These are phyloP conservation scores for Lentinula sp. DNA, from an alignment of 768 basidiomycete species.

Conservation along the genomic window DNA sequence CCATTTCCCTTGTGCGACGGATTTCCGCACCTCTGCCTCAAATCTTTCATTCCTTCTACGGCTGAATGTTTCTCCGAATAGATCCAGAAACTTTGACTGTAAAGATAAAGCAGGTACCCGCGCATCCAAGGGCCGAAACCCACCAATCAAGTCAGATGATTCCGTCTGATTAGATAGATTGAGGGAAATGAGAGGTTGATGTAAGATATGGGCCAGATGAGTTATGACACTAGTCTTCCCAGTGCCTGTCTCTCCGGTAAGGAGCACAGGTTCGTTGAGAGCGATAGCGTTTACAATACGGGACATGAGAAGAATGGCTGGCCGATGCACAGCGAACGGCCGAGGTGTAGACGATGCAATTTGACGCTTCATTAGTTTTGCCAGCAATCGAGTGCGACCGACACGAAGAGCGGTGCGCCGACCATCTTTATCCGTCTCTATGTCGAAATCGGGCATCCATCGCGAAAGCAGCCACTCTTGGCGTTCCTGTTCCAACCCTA, in stretches of 20 bases:
- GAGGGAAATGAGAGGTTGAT: conserved; percentile 74
- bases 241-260: conserved; percentile 98
- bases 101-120: conserved; percentile 67
- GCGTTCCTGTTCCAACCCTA: conserved; percentile 67
- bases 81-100: conserved; percentile 66
- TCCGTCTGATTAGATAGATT: conserved; percentile 97
- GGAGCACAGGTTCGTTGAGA: conserved; percentile 74
- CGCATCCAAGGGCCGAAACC: conserved; percentile 93
- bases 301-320: conserved; percentile 73
- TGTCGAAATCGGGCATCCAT: conserved; percentile 59
- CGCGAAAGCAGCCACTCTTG: conserved; percentile 63
- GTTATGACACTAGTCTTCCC: conserved; percentile 94
- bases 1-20: conserved; percentile 82
- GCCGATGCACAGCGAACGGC: conserved; percentile 87
- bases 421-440: conserved; percentile 66
- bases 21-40: conserved; percentile 74
- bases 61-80: conserved; percentile 87
- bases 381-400: conserved; percentile 56
- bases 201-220: conserved; percentile 76
- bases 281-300: conserved; percentile 72
- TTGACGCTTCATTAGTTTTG: conserved; percentile 32
- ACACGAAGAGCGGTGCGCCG: conserved; percentile 48
- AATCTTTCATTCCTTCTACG: conserved; percentile 85
- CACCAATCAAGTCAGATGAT: conserved; percentile 88
- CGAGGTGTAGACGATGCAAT: conserved; percentile 30